A percentile compares a stretch with the other conserved stretches of the same genome.
These are phyloP conservation scores for Myxozyma monticola DNA, from an alignment of 805 yeast species.

Conservation along the genomic window DNA sequence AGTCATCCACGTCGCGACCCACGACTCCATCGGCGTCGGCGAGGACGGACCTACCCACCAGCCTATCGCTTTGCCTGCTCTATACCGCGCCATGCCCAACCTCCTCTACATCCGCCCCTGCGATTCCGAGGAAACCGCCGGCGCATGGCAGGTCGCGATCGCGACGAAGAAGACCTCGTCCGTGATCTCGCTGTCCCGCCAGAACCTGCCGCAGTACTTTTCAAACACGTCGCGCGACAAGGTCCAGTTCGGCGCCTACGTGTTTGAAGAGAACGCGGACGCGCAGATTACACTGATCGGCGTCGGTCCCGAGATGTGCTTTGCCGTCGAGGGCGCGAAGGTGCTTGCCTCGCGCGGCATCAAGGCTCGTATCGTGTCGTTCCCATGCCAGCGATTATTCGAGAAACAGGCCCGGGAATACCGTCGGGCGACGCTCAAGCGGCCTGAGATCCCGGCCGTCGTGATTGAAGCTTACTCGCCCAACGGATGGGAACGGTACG, in stretches of 20 bases:
- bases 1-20: conserved; percentile 84
- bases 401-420: conserved; percentile 38
- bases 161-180: conserved; percentile 55
- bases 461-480: conserved; percentile 42
- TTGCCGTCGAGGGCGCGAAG: conserved; percentile 38
- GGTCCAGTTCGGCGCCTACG: conserved; percentile 37
- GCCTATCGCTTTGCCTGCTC: conserved; percentile 86
- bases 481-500: conserved; percentile 43
- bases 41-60: conserved; percentile 95
- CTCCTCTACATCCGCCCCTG: conserved; percentile 89
- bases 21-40: conserved; percentile 87
- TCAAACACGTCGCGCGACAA: conserved; percentile 70
- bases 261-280: conserved; percentile 32
- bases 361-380: conserved; percentile 36
- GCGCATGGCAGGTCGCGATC: conserved; percentile 57
- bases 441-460: conserved; percentile 32
- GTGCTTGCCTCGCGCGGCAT: conserved; percentile 36
- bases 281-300: conserved; percentile 37
- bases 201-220: conserved; percentile 59
- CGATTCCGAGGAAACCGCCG: conserved; percentile 81
- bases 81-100: conserved; percentile 82
- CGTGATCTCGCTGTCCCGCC: conserved; percentile 62
- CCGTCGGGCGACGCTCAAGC: conserved; percentile 33
- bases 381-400: conserved; percentile 40
- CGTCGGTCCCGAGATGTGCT: conserved; percentile 38